Evolutionary conservation across 176 grass and related monocot species (phyloP).

Genomic region (Zea mays): Zm-B73-REFERENCE-NAM-5.0 NC_050099.1:166340001-166340500

Average conservation of each 20-base stretch:
- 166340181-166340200: background rate
- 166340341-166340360: background rate
- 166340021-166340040: background rate
- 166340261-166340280: background rate
- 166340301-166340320: too few relatives aligned
- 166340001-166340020: background rate
- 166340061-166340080: background rate
- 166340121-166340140: background rate
- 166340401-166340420: background rate
- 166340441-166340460: background rate
- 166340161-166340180: conserved; percentile 2
- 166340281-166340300: too few relatives aligned
- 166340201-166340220: background rate
- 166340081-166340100: background rate
- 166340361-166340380: background rate
- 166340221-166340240: background rate
- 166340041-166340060: background rate
- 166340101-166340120: conserved; percentile 5
- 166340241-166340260: background rate
- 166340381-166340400: background rate
- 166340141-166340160: background rate
- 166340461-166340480: background rate
- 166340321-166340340: too few relatives aligned
- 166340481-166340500: background rate
- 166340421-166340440: background rate